Percentiles rank a stretch among this genome's conserved stretches.
Conservation (phyloP, 2,329 filamentous ascomycete genomes). For the Blastomyces silverae region DNA sequence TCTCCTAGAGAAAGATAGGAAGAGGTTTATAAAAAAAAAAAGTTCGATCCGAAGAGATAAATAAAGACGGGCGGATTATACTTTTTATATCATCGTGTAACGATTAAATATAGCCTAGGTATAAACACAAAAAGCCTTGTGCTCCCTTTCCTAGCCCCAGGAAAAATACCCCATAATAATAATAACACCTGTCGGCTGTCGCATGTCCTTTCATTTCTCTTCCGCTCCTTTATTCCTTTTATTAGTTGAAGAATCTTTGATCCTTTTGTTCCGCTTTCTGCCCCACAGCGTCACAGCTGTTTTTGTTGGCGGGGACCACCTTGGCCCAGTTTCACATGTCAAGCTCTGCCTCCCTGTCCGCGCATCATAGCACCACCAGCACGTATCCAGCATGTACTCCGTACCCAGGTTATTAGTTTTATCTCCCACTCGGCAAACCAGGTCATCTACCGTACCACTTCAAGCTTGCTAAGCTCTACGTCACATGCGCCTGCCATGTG, state of each 20-base stretch:
- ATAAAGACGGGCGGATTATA: not conserved
- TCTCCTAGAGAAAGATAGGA: not conserved
- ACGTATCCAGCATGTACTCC: too few species aligned
- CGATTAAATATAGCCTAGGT: not conserved
- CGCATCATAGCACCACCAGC: not conserved
- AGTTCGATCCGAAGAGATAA: not conserved
- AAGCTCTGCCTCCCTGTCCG: not conserved
- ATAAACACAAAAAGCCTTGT: not conserved
- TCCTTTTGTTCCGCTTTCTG: not conserved
- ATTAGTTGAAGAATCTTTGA: not conserved
- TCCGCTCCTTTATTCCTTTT: not conserved
- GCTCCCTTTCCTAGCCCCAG: not conserved
- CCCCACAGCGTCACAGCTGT: not conserved
- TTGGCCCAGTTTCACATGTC: conserved; percentile 7
- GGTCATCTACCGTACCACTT: not conserved
- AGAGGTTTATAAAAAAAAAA: too few species aligned
- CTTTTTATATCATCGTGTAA: too few species aligned
- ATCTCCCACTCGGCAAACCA: too few species aligned
- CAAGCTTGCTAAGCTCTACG: not conserved
- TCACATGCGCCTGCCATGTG: not conserved
- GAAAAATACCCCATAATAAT: not conserved
- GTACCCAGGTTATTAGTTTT: too few species aligned
- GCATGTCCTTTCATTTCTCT: not conserved
- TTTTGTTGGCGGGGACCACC: not conserved
- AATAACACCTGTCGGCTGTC: not conserved